These are phyloP conservation scores for Mortierella sp. DNA, from an alignment of 371 early-diverging fungal species.

Conservation along the genomic window DNA sequence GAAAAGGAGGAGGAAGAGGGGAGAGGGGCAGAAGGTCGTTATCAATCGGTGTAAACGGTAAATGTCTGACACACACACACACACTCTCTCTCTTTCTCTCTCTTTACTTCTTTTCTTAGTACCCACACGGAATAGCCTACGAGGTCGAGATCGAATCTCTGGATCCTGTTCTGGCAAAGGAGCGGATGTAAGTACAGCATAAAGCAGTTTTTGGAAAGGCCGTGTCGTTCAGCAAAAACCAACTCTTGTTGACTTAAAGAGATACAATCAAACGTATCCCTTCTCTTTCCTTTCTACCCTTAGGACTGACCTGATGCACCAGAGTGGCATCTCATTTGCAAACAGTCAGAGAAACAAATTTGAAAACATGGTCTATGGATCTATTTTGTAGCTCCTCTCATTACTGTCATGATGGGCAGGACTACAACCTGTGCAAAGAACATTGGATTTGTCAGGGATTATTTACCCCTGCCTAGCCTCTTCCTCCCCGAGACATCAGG, in stretches of 20 bases:
- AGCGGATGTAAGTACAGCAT: conserved; percentile 22
- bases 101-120: conserved; percentile 9
- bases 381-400: conserved; percentile 19
- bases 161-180: conserved; percentile 42
- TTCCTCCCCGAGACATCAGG: no score
- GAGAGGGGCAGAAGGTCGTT: not conserved
- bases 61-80: not conserved
- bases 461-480: no score
- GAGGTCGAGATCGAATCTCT: conserved; percentile 45
- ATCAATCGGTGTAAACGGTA: not conserved
- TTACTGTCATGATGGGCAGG: no score
- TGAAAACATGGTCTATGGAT: conserved; percentile 42
- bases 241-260: no score
- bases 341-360: conserved; percentile 47
- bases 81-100: not conserved
- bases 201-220: no score
- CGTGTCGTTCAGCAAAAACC: no score
- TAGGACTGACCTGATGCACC: conserved; percentile 32
- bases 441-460: no score
- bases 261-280: no score
- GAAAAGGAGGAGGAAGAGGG: not conserved
- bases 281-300: not conserved
- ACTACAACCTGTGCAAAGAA: no score
- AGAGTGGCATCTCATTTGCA: conserved; percentile 23
- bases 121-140: conserved; percentile 42